Evolutionary conservation across 768 basidiomycete species (phyloP).

Genomic region (Suillus subalutaceus): DNA sequence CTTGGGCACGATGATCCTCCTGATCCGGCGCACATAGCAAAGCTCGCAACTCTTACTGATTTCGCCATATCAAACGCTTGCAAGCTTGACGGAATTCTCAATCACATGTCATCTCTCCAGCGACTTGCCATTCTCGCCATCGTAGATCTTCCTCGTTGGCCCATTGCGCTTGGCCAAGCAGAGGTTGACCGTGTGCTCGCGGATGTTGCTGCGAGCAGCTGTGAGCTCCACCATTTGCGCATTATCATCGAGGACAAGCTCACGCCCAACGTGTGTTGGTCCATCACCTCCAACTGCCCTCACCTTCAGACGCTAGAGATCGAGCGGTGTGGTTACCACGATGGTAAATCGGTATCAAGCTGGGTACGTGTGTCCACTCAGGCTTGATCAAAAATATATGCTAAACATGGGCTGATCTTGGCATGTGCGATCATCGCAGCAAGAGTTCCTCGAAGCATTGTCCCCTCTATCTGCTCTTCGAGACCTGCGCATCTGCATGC

Average conservation of each 20-base stretch:
- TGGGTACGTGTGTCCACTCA: conserved; percentile 34
- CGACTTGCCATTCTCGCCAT: conserved; percentile 36
- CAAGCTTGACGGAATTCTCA: conserved; percentile 30
- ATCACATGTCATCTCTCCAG: conserved; percentile 30
- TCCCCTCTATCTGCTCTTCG: conserved; percentile 30
- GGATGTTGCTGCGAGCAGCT: conserved; percentile 35
- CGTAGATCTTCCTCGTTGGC: conserved; percentile 39
- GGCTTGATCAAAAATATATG: conserved; percentile 13
- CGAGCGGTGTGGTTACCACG: conserved; percentile 39
- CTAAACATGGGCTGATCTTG: conserved; percentile 27
- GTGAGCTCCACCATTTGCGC: conserved; percentile 35
- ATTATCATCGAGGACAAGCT: conserved; percentile 40
- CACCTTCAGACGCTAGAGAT: conserved; percentile 37
- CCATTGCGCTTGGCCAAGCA: conserved; percentile 36
- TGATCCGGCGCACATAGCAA: conserved; percentile 24
- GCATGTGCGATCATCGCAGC: conserved; percentile 32
- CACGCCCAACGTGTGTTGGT: conserved; percentile 31
- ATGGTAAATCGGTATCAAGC: conserved; percentile 38
- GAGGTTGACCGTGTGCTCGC: conserved; percentile 33
- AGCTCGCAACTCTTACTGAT: conserved; percentile 37
- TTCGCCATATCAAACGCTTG: conserved; percentile 41
- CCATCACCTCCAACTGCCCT: conserved; percentile 33
- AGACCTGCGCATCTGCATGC: conserved; percentile 38
- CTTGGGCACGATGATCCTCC: conserved; percentile 26
- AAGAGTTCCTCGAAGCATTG: conserved; percentile 38